These are phyloP conservation scores for Aureobasidium sp. DNA, from an alignment of 2,329 filamentous ascomycete species.

Conservation along the genomic window DNA sequence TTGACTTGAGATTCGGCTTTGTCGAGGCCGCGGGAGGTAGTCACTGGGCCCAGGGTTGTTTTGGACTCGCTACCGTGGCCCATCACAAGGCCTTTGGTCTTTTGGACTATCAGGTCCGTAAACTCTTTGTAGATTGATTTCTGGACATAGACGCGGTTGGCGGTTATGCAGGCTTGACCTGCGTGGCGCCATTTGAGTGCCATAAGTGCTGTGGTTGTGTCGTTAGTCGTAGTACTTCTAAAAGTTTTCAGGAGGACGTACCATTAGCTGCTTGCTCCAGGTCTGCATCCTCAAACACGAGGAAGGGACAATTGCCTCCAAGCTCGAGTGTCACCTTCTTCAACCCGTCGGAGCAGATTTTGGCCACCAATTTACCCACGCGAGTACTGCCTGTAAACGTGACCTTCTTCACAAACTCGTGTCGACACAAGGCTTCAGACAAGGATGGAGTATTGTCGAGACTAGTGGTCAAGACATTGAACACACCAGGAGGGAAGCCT, in stretches of 20 bases:
- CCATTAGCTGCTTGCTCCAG: conserved; percentile 49
- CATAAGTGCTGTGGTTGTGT: conserved; percentile 32
- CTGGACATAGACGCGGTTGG: conserved; percentile 60
- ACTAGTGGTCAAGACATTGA: conserved; percentile 56
- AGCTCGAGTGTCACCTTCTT: conserved; percentile 61
- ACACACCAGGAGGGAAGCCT: conserved; percentile 53
- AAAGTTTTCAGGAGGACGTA: conserved; percentile 20
- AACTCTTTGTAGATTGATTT: conserved; percentile 56
- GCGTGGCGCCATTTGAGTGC: conserved; percentile 52
- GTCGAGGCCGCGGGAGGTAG: conserved; percentile 48
- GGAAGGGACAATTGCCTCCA: conserved; percentile 58
- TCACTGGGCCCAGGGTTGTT: conserved; percentile 56
- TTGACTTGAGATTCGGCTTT: conserved; percentile 55
- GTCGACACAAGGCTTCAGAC: conserved; percentile 49
- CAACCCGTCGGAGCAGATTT: conserved; percentile 51
- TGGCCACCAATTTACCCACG: conserved; percentile 56
- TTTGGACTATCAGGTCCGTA: conserved; percentile 47
- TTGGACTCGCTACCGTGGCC: conserved; percentile 54
- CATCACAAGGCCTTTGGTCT: conserved; percentile 49
- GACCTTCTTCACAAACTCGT: conserved; percentile 55
- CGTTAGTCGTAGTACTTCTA: not conserved
- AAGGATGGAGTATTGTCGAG: conserved; percentile 49
- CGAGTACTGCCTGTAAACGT: conserved; percentile 56
- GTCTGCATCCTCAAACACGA: conserved; percentile 59
- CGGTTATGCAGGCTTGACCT: conserved; percentile 59